Percentiles rank a stretch among this genome's conserved stretches.
Evolutionary conservation across 2,329 filamentous ascomycete species (phyloP).

Genomic region (Cordyceps javanica): DNA sequence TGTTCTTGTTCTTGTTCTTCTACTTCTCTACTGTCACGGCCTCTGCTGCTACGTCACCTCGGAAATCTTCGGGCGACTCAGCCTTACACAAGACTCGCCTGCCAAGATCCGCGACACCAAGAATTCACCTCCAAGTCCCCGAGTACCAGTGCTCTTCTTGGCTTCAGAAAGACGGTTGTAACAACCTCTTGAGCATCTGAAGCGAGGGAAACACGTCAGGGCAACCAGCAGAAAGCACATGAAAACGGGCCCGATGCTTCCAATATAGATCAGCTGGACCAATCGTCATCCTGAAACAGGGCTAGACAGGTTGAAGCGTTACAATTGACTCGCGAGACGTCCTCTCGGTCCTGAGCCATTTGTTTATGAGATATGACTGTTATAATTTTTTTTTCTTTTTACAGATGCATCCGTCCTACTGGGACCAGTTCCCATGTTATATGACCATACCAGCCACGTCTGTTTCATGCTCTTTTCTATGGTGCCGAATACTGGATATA

Average conservation of each 20-base stretch:
- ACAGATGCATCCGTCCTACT: neutral
- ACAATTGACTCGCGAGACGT: too few species aligned
- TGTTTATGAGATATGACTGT: slow-evolving; percentile 5
- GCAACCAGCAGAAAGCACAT: neutral
- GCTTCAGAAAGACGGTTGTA: neutral
- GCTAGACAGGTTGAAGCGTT: neutral
- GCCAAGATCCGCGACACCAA: too few species aligned
- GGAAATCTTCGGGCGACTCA: neutral
- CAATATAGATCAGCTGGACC: neutral
- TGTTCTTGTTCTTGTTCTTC: neutral
- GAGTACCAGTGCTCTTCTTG: neutral
- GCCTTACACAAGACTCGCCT: neutral
- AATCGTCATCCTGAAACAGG: neutral
- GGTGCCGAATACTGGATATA: neutral
- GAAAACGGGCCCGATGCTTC: neutral
- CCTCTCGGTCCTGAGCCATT: neutral
- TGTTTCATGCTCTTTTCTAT: neutral
- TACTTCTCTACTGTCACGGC: neutral
- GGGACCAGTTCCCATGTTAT: neutral
- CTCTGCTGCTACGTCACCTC: neutral
- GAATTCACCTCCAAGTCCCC: neutral
- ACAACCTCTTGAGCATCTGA: neutral
- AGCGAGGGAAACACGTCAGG: neutral
- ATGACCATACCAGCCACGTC: neutral
- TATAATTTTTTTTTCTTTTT: neutral